Base-by-base conservation (phyloP, 1,284 basidiomycete genomes). In the Ustilago lituana region DNA sequence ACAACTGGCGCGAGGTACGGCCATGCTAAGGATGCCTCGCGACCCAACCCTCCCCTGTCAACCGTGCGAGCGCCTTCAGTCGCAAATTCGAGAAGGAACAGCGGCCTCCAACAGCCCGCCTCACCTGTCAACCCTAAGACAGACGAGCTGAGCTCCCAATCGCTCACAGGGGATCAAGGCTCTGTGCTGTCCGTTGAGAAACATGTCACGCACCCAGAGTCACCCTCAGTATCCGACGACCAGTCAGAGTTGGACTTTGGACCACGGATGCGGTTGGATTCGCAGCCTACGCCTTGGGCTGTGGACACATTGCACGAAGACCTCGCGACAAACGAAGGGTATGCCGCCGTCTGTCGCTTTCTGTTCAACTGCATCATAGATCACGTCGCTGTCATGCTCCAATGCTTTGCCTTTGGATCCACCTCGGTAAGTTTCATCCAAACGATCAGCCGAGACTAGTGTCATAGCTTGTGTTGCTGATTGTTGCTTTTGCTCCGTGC, bases 281-380 rank as follows among this genome's bases (percentile, higher is more conserved):
- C 53, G 0, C 15, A 39, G 3, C 32, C 39, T 2, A 31, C 22
- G 2, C 45, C 44, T 4, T 57, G 49, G 44, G 49, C 39, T 7
- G 23, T 39, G 32, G 39, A 32, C 6, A 43, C 32, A 0, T 23
- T 59, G 20, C 62, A 65, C n/a, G 56, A 55, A 7, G 55, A 52
- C 2, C 29, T 68, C 3, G 50, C 47, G 3, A 50, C 40, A 5
- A 35, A 53, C 33, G 65, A 63, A n/a, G 59, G 59, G 15, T 63
- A 68, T 33, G 24, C 31, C 7, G 53, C 59, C 2, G 46, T 68
- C 8, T 63, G 65, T 19, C 36, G 50, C 11, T 68, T 68, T 23
- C 51, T 68, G 0, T 57, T 63, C 55, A 57, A 63, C 15, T 68
- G 65, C 48, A 43, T 63, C 40, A 55, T 63, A 35, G 65, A 68